phyloP scores from a whole-genome alignment of 768 basidiomycete genomes.

The Mycena polygramma region DNA sequence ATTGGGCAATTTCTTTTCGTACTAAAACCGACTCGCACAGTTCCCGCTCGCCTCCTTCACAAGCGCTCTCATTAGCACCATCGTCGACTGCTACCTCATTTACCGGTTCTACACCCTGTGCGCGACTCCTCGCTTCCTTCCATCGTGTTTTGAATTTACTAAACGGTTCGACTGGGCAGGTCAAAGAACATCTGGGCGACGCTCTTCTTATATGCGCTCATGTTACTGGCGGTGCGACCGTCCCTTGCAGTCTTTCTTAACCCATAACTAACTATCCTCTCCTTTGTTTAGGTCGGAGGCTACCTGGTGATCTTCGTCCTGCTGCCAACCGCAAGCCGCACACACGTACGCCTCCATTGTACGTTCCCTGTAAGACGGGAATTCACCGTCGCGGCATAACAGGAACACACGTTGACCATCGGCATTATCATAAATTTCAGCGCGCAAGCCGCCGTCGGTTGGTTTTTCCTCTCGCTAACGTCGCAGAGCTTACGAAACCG shows the following conservation, averaged over 20 bases:
- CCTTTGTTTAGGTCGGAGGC: not conserved
- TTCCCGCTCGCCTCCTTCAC: conserved; percentile 10
- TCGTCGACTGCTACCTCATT: conserved; percentile 12
- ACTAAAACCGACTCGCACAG: not conserved
- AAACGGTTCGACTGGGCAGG: not conserved
- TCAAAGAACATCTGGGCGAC: not conserved
- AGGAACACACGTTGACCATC: no score
- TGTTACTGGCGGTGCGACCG: not conserved
- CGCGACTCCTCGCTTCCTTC: not conserved
- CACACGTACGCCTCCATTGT: no score
- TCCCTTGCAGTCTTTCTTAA: not conserved
- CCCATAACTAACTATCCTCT: no score
- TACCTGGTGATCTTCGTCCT: no score
- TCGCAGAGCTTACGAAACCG: no score
- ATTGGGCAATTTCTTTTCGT: not conserved
- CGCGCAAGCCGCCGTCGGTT: no score
- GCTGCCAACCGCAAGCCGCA: no score
- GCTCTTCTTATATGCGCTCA: not conserved
- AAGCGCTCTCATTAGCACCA: conserved; percentile 1
- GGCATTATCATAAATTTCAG: no score
- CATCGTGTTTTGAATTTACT: not conserved
- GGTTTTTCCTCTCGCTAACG: no score
- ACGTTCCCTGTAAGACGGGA: no score
- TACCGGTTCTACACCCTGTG: conserved; percentile 9
- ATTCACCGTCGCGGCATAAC: no score